Base-by-base conservation (phyloP, 2,329 filamentous ascomycete species). In the Stemphylium beticola region DNA sequence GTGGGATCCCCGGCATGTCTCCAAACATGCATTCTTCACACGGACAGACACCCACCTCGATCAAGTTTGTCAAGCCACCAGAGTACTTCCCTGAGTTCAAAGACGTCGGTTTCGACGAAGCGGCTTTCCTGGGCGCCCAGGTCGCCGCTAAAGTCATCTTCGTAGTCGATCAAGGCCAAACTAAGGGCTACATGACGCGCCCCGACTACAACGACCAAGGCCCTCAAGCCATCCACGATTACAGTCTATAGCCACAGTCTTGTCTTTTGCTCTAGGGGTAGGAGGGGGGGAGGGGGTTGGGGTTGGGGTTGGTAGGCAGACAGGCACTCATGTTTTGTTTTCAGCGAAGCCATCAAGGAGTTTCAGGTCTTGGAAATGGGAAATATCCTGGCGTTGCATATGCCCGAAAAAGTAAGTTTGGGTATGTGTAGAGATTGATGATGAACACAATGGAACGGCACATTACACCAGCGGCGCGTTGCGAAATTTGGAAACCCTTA, bases 51-150 rank as follows among this genome's bases (percentile, higher is more conserved):
- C 93, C 93, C 0, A 96, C 89, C 20, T 88, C 85, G 45, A 93
- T 96, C 79, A 93, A 91, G 80, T 81, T 86, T 24, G 86, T 91
- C 24, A 85, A 86, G 62, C 81, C 91, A 63, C 92, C 93, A 0
- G 89, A 91, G 48, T 96, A 97, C 75, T 89, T 96, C 64, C 85
- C 89, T 10, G 93, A 96, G 75, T 97, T 92, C 92, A 92, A 92
- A 71, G 93, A 85, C 26, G 76, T 78, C 2, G 86, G 86, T 1
- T 85, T 83, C 68, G 93, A 97, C 69, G 93, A 97, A 76, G 86
- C 90, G 43, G 86, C 87, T 69, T 96, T 97, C 77, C 79, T 97
- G 6, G 93, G 93, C 10, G 90, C 91, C 2, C 91, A 96, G 76
- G 89, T 96, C 29, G 91, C 90, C 1, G 92, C 90, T 2, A 90